These are phyloP conservation scores for Oryza meyeriana DNA, from an alignment of 176 grass and related monocot species.

Conservation along the genomic window DNA sequence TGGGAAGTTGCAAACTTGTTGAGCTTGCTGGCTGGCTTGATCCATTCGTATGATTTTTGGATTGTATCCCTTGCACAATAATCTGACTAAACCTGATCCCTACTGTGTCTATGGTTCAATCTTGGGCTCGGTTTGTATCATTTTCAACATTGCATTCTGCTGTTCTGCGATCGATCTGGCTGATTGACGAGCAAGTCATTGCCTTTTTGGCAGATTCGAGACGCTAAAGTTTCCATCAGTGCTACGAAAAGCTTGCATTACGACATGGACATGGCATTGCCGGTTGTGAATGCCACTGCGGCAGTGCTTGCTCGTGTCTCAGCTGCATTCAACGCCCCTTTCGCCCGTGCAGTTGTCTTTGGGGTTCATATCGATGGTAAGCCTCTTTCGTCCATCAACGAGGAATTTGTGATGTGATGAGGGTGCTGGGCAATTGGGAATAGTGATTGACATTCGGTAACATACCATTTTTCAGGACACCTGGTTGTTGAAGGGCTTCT, in stretches of 20 bases:
- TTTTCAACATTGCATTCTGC: background rate
- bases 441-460: slow-evolving; percentile 30
- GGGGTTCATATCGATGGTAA: slow-evolving; percentile 89
- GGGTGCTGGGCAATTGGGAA: background rate
- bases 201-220: slow-evolving; percentile 38
- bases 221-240: slow-evolving; percentile 2
- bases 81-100: background rate
- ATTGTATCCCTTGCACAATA: background rate
- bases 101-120: background rate
- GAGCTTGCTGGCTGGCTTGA: slow-evolving; percentile 1
- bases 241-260: background rate
- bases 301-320: slow-evolving; percentile 60
- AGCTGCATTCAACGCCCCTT: slow-evolving; percentile 64
- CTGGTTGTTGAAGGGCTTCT: slow-evolving; percentile 92
- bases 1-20: background rate
- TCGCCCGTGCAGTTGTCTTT: slow-evolving; percentile 77
- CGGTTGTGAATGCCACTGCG: slow-evolving; percentile 63
- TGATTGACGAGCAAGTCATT: background rate
- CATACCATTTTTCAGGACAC: slow-evolving; percentile 56
- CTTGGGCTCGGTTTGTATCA: background rate
- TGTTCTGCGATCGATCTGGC: slow-evolving; percentile 19
- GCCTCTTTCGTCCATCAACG: background rate
- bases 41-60: background rate
- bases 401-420: background rate
- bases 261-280: slow-evolving; percentile 54